These are phyloP conservation scores for Papilionanthe hybrid DNA, from an alignment of 116 monocot species.

Conservation along the genomic window DNA sequence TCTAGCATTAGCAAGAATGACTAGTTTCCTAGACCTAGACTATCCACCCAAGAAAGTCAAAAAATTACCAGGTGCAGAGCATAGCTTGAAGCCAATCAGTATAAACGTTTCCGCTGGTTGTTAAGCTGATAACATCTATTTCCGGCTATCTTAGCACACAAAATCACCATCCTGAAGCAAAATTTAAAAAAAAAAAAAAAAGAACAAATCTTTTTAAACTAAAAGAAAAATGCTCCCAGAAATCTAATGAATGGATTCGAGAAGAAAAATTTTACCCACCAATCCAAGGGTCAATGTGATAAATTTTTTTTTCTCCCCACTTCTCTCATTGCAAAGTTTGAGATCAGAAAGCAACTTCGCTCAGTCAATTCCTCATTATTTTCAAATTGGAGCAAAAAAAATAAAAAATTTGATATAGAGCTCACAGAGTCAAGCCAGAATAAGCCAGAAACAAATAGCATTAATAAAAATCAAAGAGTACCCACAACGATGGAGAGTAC, in stretches of 20 bases:
- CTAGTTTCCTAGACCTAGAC: neutral
- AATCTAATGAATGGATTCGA: neutral
- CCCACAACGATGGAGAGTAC: too few species aligned
- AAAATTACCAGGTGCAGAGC: slow-evolving; percentile 64
- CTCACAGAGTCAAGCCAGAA: too few species aligned
- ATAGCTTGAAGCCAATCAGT: slow-evolving; percentile 68
- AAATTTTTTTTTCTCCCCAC: slow-evolving; percentile 73
- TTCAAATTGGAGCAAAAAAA: too few species aligned
- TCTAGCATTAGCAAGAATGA: neutral
- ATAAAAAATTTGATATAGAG: too few species aligned
- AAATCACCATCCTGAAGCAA: slow-evolving; percentile 54
- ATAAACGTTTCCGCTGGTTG: slow-evolving; percentile 80
- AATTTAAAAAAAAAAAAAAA: neutral
- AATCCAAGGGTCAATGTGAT: slow-evolving; percentile 91
- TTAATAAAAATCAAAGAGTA: too few species aligned
- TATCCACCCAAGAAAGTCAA: neutral
- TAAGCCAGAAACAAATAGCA: too few species aligned
- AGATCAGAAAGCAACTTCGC: too few species aligned
- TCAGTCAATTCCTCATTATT: too few species aligned
- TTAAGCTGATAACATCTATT: slow-evolving; percentile 81
- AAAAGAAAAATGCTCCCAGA: neutral
- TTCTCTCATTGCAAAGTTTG: slow-evolving; percentile 31
- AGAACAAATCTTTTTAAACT: neutral
- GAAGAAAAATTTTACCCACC: slow-evolving; percentile 25
- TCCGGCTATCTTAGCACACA: slow-evolving; percentile 60